Percentiles rank a stretch among this genome's conserved stretches.
Conservation (phyloP, 306 rosid species). For the Begonia loranthoides region DNA sequence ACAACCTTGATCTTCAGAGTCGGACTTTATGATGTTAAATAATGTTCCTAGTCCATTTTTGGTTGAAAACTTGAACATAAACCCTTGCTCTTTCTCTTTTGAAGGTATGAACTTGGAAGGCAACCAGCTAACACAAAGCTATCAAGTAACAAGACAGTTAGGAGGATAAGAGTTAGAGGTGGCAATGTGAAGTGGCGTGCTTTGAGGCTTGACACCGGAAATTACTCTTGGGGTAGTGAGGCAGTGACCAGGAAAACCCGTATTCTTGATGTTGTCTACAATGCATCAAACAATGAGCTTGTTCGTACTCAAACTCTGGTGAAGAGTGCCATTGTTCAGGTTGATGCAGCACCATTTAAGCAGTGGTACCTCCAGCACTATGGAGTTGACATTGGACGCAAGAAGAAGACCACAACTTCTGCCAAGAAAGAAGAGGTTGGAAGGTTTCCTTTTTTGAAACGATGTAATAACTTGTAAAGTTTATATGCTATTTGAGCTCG, state of each 20-base stretch:
- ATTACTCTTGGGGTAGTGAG: constrained; percentile 45
- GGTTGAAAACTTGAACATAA: neutral
- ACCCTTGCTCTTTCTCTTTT: neutral
- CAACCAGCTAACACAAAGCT: constrained; percentile 45
- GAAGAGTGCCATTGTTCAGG: constrained; percentile 42
- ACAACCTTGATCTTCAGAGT: neutral
- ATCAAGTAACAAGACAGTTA: constrained; percentile 39
- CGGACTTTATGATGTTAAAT: neutral
- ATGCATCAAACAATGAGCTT: constrained; percentile 37
- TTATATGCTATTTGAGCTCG: neutral
- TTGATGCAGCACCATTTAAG: constrained; percentile 51
- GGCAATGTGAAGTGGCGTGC: constrained; percentile 57
- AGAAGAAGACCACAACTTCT: constrained; percentile 24
- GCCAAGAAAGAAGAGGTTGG: constrained; percentile 1
- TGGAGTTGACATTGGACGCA: constrained; percentile 42
- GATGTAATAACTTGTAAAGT: neutral
- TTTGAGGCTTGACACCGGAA: constrained; percentile 42
- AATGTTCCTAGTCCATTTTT: neutral
- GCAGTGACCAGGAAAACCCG: constrained; percentile 43
- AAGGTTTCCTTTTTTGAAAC: neutral
- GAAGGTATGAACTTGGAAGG: constrained; percentile 31
- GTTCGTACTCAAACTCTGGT: constrained; percentile 47
- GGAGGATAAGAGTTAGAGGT: constrained; percentile 43
- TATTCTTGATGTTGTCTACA: constrained; percentile 16
- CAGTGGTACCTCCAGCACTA: constrained; percentile 57